Evolutionary conservation across 2,329 filamentous ascomycete genomes (phyloP).

Genomic region (Aspergillus sp.): DNA sequence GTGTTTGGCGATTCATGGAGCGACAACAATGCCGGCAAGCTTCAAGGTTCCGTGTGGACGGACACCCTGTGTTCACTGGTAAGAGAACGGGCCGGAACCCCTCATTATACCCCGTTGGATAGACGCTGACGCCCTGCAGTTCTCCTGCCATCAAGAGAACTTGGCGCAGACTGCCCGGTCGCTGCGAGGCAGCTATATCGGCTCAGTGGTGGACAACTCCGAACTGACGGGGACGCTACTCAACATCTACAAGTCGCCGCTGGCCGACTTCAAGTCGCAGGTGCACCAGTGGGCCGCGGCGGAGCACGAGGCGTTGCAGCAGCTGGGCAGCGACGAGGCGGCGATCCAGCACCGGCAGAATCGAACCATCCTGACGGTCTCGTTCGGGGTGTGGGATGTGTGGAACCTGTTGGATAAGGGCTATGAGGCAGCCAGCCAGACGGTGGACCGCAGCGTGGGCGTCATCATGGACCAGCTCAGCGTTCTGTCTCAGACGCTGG

Average conservation of each 20-base stretch:
- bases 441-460: conserved; percentile 30
- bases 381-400: conserved; percentile 41
- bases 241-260: conserved; percentile 23
- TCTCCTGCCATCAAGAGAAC: conserved; percentile 35
- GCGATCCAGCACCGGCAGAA: conserved; percentile 23
- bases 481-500: conserved; percentile 27
- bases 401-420: conserved; percentile 33
- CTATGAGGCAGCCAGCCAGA: conserved; percentile 23
- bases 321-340: conserved; percentile 21
- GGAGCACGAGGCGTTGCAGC: conserved; percentile 26
- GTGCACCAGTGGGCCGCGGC: conserved; percentile 34
- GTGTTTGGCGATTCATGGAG: conserved; percentile 43
- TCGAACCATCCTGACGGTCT: conserved; percentile 35
- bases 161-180: conserved; percentile 30
- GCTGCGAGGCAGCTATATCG: conserved; percentile 24
- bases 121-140: conserved; percentile 16
- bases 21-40: conserved; percentile 29
- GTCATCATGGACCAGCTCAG: conserved; percentile 34
- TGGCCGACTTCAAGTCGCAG: conserved; percentile 38
- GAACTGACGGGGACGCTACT: conserved; percentile 25
- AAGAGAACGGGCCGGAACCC: conserved; percentile 2
- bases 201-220: conserved; percentile 34
- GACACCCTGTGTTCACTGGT: conserved; percentile 38
- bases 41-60: conserved; percentile 32
- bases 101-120: background rate